Percentiles rank a stretch among this genome's conserved stretches.
Evolutionary conservation across 257 asterid species (phyloP).

Genomic region (Penstemon newberryi): DNA sequence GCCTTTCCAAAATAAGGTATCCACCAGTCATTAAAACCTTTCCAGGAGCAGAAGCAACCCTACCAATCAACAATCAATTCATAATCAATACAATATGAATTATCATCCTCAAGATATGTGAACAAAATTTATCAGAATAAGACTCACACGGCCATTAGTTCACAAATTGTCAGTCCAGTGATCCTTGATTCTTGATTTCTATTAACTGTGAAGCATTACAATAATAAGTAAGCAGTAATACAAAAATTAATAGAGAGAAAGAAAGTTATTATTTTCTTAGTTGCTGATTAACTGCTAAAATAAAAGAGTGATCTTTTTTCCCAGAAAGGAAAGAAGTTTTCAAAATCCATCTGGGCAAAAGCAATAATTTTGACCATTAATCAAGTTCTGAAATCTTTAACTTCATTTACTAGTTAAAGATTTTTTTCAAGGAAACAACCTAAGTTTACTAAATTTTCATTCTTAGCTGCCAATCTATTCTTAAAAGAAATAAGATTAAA

Average conservation of each 20-base stretch:
- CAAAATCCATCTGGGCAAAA: not conserved
- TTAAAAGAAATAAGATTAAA: slow-evolving; percentile 8
- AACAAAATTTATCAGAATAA: slow-evolving; percentile 1
- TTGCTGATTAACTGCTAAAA: slow-evolving; percentile 17
- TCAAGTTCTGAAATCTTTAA: slow-evolving; percentile 13
- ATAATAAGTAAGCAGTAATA: not conserved
- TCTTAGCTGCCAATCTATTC: not conserved
- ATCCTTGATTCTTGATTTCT: slow-evolving; percentile 7
- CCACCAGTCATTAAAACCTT: slow-evolving; percentile 99
- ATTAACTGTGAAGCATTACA: slow-evolving; percentile 1
- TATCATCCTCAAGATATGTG: slow-evolving; percentile 13
- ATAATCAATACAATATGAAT: slow-evolving; percentile 24
- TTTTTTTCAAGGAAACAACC: not conserved
- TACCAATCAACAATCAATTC: slow-evolving; percentile 35
- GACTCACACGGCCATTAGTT: slow-evolving; percentile 58
- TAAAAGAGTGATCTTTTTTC: not conserved
- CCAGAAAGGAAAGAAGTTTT: not conserved
- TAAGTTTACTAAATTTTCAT: not conserved
- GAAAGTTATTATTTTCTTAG: not conserved
- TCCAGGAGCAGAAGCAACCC: slow-evolving; percentile 99
- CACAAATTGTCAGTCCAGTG: slow-evolving; percentile 22
- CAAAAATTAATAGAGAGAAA: not conserved
- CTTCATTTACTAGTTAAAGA: slow-evolving; percentile 3
- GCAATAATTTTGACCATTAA: not conserved
- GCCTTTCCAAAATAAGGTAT: slow-evolving; percentile 93